Base-by-base conservation (phyloP, 1,284 basidiomycete species). In the Ceratobasidium sp. region DNA sequence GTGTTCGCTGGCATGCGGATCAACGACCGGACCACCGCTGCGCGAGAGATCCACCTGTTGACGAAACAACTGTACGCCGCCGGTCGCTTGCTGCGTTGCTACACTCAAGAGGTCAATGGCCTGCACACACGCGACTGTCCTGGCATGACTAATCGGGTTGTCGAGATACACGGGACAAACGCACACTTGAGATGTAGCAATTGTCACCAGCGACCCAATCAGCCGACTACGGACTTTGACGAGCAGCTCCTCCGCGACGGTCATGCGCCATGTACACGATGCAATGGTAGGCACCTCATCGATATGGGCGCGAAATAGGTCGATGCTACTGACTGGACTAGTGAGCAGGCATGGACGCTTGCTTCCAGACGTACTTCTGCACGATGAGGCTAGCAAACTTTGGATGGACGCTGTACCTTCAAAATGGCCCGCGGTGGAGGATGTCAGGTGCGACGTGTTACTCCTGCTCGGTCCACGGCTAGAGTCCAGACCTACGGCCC, bases 41-140 rank as follows among this genome's bases (percentile, higher is more conserved):
- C 37, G 7, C 29, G 57, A 7, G 3, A 19, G 6, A 29, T 61
- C 7, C 57, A 61, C 15, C 29, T 15, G 4, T 15, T 61, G 17
- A 37, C 37, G 19, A 34, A 40, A 11, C 17, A 34, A 17, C 19
- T 61, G 17, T 34, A 2, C 6, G 7, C 8, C 29, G 29, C 9
- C 13, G 57, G 57, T 25, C 57, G 37, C 6, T 17, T 59, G 25
- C 25, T 32, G 15, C 25, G 56, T 9, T 59, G 56, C 32, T 59
- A 59, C 29, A 59, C 56, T 29, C 56, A 59, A 25, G 56, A 59
- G 15, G 13, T 59, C 25, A 59, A 59, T 19, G 56, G 56, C 13
- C 17, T 59, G n/a, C 15, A 25, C 25, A 59, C 56, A 5, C n/a
- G 29, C 2, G 29, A 32, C 56, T 13, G 29, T 11, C 56, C 2